Evolutionary conservation across 2,329 filamentous ascomycete species (phyloP).

Genomic region (Tolypocladium amazonense): DNA sequence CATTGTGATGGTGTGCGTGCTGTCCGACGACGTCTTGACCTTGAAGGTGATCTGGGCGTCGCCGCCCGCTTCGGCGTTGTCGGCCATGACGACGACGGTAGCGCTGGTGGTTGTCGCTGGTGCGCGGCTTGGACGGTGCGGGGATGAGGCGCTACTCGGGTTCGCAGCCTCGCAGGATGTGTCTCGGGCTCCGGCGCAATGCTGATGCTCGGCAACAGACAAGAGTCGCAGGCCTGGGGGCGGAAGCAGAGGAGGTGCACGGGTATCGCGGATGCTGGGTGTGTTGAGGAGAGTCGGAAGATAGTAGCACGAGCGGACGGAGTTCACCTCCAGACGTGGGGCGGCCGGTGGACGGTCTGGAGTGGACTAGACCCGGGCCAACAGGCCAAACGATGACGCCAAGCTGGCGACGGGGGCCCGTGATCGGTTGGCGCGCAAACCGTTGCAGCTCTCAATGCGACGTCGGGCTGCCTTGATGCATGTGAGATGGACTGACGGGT

Average conservation of each 20-base stretch:
- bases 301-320: background rate
- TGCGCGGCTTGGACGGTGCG: slow-evolving; percentile 1
- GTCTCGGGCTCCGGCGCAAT: background rate
- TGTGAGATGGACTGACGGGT: background rate
- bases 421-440: background rate
- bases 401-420: background rate
- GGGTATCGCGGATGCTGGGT: background rate
- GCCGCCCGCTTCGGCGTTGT: slow-evolving; percentile 47
- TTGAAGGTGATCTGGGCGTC: slow-evolving; percentile 86
- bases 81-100: slow-evolving; percentile 43
- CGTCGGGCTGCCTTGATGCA: background rate
- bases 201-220: background rate
- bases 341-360: background rate
- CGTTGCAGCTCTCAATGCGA: background rate
- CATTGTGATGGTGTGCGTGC: slow-evolving; percentile 74
- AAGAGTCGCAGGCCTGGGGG: background rate
- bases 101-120: slow-evolving; percentile 1
- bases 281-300: background rate
- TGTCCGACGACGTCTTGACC: slow-evolving; percentile 92
- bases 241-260: background rate
- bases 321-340: background rate
- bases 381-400: background rate
- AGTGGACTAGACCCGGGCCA: background rate
- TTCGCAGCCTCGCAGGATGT: background rate
- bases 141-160: background rate